Percentiles rank a stretch among this genome's conserved stretches.
These are phyloP conservation scores for Euphorbia pulcherrima DNA, from an alignment of 345 rosid species.

Conservation along the genomic window DNA sequence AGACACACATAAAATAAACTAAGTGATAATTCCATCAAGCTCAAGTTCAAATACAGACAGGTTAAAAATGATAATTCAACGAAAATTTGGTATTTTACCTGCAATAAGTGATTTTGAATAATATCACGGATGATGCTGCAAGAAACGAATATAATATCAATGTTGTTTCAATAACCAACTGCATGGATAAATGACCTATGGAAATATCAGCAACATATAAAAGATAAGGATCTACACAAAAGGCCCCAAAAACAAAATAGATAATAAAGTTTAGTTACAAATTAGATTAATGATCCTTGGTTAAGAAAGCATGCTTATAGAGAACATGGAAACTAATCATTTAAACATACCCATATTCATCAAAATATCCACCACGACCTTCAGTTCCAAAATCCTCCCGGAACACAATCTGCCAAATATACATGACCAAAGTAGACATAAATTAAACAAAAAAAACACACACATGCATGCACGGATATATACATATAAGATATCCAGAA, in stretches of 20 bases:
- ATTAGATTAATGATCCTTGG: neutral
- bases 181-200: neutral
- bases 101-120: conserved; percentile 91
- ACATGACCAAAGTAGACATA: conserved; percentile 11
- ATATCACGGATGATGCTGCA: conserved; percentile 96
- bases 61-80: neutral
- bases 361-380: conserved; percentile 98
- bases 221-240: neutral
- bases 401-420: conserved; percentile 71
- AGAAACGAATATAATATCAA: conserved; percentile 20
- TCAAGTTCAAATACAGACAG: neutral
- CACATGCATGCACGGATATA: too few species aligned
- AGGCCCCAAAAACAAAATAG: neutral
- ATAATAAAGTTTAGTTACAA: neutral
- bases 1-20: neutral
- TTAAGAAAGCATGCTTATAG: conserved; percentile 4
- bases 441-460: too few species aligned
- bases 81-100: conserved; percentile 45
- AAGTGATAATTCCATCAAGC: neutral
- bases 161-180: neutral
- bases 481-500: too few species aligned
- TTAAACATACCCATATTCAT: conserved; percentile 81
- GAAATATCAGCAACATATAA: conserved; percentile 9
- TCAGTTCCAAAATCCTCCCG: conserved; percentile 99
- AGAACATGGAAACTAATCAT: neutral